phyloP scores from a whole-genome alignment of 2,329 filamentous ascomycete species.

The Colletotrichum salicis region DNA sequence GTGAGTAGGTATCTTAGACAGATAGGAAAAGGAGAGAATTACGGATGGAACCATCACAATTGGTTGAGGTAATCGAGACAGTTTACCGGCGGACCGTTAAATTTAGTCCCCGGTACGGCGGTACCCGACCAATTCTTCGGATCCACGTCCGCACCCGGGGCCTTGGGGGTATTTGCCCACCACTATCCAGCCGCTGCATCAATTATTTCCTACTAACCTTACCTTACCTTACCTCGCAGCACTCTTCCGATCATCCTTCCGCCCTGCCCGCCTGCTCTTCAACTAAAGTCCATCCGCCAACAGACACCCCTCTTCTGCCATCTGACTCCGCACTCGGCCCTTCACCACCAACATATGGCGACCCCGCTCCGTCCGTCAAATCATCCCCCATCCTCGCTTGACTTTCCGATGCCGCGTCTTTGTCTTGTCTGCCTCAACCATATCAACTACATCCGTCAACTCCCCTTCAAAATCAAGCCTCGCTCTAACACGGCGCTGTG shows the following conservation, averaged over 20 bases:
- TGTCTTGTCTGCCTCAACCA: background rate
- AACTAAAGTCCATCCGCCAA: background rate
- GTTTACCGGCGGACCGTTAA: background rate
- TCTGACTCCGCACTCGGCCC: background rate
- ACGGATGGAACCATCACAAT: too few species aligned
- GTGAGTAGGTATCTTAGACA: too few species aligned
- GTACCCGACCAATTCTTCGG: background rate
- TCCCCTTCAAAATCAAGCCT: background rate
- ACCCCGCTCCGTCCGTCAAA: slow-evolving; percentile 5
- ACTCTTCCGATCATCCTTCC: background rate
- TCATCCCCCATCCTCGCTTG: background rate
- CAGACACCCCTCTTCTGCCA: background rate
- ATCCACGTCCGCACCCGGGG: slow-evolving; percentile 2
- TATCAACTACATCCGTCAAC: background rate
- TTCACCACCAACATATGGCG: background rate
- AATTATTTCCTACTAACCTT: background rate
- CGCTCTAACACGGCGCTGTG: background rate
- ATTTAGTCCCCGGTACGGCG: background rate
- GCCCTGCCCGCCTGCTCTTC: background rate
- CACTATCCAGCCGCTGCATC: background rate
- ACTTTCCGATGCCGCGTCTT: background rate
- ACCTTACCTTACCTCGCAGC: too few species aligned
- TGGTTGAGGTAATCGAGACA: background rate
- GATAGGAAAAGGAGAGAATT: too few species aligned
- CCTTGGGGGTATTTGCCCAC: background rate